These are phyloP conservation scores for Tylopilus balloui DNA, from an alignment of 768 basidiomycete genomes.

Conservation along the genomic window DNA sequence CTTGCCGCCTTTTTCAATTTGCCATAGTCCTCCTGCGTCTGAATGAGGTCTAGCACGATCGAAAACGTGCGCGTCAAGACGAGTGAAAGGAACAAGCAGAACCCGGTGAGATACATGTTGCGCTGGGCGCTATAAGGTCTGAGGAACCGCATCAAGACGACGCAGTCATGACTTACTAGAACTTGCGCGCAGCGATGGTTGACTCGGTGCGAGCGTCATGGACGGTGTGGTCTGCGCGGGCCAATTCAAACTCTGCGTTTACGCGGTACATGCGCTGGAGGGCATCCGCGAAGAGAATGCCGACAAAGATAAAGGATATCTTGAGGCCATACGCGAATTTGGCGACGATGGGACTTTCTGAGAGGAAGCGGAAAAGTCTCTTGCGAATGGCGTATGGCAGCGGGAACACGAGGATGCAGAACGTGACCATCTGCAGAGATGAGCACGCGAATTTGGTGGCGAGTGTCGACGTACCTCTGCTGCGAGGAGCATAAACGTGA, in stretches of 20 bases:
- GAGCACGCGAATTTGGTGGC: neutral
- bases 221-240: conserved; percentile 50
- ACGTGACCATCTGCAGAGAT: conserved; percentile 63
- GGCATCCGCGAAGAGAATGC: conserved; percentile 84
- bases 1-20: conserved; percentile 65
- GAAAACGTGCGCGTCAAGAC: conserved; percentile 91
- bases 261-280: conserved; percentile 89
- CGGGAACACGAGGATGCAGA: conserved; percentile 79
- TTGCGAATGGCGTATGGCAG: conserved; percentile 76
- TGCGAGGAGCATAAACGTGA: conserved; percentile 78
- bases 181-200: conserved; percentile 87
- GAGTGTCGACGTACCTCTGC: conserved; percentile 49
- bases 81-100: conserved; percentile 93
- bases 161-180: conserved; percentile 58
- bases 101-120: conserved; percentile 90
- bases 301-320: conserved; percentile 92
- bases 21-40: conserved; percentile 82
- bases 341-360: conserved; percentile 64
- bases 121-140: conserved; percentile 61
- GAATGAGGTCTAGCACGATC: conserved; percentile 87
- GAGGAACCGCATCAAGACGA: neutral
- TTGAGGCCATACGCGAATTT: conserved; percentile 90
- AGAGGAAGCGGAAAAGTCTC: conserved; percentile 65
- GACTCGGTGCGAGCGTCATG: conserved; percentile 75
- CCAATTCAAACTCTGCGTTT: conserved; percentile 63